Evolutionary conservation across 2,329 filamentous ascomycete genomes (phyloP).

Genomic region (Aspergillus spinulosporus): DNA sequence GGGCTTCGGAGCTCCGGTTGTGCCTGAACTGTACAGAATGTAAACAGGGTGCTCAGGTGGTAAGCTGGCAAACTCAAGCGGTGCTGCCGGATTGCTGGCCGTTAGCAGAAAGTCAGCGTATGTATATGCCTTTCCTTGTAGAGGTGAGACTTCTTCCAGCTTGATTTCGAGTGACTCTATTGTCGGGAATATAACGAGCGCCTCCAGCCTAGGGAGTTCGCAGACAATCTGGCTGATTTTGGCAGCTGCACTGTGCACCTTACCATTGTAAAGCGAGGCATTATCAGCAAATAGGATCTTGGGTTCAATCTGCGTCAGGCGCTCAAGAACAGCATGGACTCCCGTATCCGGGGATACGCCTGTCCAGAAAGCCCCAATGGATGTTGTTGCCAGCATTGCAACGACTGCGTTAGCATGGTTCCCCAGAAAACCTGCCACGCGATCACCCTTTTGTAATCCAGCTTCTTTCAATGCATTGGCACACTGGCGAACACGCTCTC

Average conservation of each 20-base stretch:
- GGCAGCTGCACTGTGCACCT: constrained; percentile 73
- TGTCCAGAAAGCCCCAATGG: constrained; percentile 88
- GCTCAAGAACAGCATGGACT: constrained; percentile 84
- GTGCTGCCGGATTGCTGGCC: constrained; percentile 39
- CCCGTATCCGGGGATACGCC: constrained; percentile 90
- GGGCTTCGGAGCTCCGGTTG: constrained; percentile 83
- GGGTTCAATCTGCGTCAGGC: constrained; percentile 81
- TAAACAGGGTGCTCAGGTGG: constrained; percentile 86
- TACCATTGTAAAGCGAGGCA: constrained; percentile 86
- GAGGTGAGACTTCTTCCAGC: constrained; percentile 34
- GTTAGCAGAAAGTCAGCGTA: constrained; percentile 50
- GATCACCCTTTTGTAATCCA: constrained; percentile 63
- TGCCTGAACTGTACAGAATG: constrained; percentile 90
- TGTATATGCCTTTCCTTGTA: constrained; percentile 40
- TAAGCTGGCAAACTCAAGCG: constrained; percentile 71
- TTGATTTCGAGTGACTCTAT: constrained; percentile 47
- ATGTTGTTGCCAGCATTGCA: constrained; percentile 80
- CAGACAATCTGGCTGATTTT: constrained; percentile 78
- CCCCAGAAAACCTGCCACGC: constrained; percentile 74
- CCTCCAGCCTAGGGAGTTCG: constrained; percentile 65
- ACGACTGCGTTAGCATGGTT: constrained; percentile 87
- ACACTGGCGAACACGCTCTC: constrained; percentile 73
- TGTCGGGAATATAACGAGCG: constrained; percentile 73
- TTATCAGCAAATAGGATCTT: constrained; percentile 84
- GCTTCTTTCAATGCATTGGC: constrained; percentile 67